Conservation (phyloP, 2,329 filamentous ascomycete species). For the Paracoccidioides lutzii region DNA sequence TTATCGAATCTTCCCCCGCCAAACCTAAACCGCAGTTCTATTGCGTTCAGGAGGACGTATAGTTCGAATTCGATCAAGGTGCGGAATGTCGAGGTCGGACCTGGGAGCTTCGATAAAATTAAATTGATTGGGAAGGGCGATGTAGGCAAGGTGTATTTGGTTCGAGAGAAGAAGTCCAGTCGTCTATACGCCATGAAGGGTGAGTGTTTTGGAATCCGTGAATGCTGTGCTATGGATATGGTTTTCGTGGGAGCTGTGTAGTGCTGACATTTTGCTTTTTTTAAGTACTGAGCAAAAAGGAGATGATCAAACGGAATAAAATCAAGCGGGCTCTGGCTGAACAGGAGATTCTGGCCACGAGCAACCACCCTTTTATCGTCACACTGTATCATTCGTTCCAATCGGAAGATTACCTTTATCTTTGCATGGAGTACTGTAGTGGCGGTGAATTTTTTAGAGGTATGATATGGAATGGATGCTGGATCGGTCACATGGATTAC, state of each 20-base stretch:
- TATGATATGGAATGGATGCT: conserved; percentile 17
- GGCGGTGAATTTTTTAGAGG: conserved; percentile 92
- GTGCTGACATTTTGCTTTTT: conserved; percentile 12
- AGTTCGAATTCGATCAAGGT: conserved; percentile 99
- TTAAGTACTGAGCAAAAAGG: conserved; percentile 92
- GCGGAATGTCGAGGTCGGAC: conserved; percentile 88
- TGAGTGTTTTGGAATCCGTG: conserved; percentile 31
- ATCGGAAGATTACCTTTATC: conserved; percentile 92
- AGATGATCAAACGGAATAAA: conserved; percentile 99
- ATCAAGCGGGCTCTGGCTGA: conserved; percentile 96
- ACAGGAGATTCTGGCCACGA: conserved; percentile 94
- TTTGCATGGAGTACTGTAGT: conserved; percentile 99
- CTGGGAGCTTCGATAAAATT: conserved; percentile 96
- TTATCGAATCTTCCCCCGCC: conserved; percentile 38
- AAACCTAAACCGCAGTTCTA: conserved; percentile 49
- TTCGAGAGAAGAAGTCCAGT: conserved; percentile 93
- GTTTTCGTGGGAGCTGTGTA: not conserved
- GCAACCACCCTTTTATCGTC: conserved; percentile 98
- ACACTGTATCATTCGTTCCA: conserved; percentile 98
- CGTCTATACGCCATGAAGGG: conserved; percentile 98
- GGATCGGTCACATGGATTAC: not conserved
- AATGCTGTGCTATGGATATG: not conserved
- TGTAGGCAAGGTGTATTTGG: conserved; percentile 95
- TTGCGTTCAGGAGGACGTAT: conserved; percentile 85
- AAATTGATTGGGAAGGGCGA: conserved; percentile 98